phyloP scores from a whole-genome alignment of 2,329 filamentous ascomycete species.

The Pseudogymnoascus sp. region DNA sequence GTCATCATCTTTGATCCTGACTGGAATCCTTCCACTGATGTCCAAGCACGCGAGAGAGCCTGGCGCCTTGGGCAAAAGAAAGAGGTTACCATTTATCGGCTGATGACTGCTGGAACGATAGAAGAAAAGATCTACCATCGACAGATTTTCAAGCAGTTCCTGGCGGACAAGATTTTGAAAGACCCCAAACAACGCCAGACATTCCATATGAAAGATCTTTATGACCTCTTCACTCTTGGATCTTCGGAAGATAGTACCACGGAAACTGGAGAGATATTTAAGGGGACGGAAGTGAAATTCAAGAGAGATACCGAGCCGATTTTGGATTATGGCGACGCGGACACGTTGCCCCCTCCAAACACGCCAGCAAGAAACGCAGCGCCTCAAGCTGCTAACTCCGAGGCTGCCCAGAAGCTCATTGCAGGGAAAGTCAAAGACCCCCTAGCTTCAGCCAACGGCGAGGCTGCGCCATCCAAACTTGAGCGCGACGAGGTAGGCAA shows the following conservation, averaged over 20 bases:
- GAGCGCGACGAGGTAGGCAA: slow-evolving; percentile 39
- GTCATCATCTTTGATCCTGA: slow-evolving; percentile 99
- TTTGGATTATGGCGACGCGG: slow-evolving; percentile 15
- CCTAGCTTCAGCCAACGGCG: slow-evolving; percentile 27
- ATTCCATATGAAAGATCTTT: slow-evolving; percentile 82
- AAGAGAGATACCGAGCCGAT: slow-evolving; percentile 32
- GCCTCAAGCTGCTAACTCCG: neutral
- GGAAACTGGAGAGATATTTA: slow-evolving; percentile 80
- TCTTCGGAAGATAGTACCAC: slow-evolving; percentile 61
- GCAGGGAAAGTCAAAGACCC: slow-evolving; percentile 12
- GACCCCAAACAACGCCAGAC: slow-evolving; percentile 90
- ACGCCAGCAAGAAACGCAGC: slow-evolving; percentile 14
- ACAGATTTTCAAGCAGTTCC: slow-evolving; percentile 96
- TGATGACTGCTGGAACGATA: slow-evolving; percentile 98
- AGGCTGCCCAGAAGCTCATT: slow-evolving; percentile 1
- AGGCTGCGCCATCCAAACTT: slow-evolving; percentile 10
- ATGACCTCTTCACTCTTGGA: slow-evolving; percentile 82
- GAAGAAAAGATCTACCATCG: slow-evolving; percentile 99
- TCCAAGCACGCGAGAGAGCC: slow-evolving; percentile 89
- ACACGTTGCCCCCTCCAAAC: slow-evolving; percentile 11
- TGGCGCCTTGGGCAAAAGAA: slow-evolving; percentile 94
- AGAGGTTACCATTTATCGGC: slow-evolving; percentile 88
- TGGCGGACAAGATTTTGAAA: slow-evolving; percentile 91
- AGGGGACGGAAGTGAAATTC: slow-evolving; percentile 73
- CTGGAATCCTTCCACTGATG: slow-evolving; percentile 95